Percentiles rank a stretch among this genome's conserved stretches.
Conservation (phyloP, 768 basidiomycete genomes). For the Leucogyrophana mollusca region DNA sequence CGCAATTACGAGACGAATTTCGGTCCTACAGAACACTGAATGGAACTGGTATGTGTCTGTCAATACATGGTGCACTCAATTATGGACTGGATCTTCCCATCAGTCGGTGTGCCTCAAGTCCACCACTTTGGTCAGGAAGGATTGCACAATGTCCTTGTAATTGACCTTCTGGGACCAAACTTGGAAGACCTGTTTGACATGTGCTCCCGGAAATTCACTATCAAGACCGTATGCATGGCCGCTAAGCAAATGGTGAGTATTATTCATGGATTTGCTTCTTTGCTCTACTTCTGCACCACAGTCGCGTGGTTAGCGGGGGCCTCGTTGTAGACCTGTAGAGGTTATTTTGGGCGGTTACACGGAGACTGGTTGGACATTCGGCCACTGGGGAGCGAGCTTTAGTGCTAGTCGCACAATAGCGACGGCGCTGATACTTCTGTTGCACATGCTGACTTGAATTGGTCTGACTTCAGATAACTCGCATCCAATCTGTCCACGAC, state of each 20-base stretch:
- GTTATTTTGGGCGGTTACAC: too few relatives aligned
- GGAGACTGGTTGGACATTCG: too few relatives aligned
- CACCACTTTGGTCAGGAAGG: conserved; percentile 99
- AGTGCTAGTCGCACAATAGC: too few relatives aligned
- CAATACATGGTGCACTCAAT: conserved; percentile 3
- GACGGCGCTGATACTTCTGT: too few relatives aligned
- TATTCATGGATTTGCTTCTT: neutral
- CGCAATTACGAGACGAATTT: conserved; percentile 96
- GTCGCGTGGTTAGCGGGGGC: too few relatives aligned
- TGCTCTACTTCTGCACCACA: too few relatives aligned
- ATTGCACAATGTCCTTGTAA: conserved; percentile 92
- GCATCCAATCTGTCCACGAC: conserved; percentile 96
- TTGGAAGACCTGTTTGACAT: conserved; percentile 98
- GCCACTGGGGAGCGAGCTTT: too few relatives aligned
- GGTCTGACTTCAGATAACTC: conserved; percentile 91
- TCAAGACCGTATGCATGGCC: conserved; percentile 99
- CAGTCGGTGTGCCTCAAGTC: conserved; percentile 96
- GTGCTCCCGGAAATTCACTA: conserved; percentile 96
- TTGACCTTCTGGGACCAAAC: conserved; percentile 96
- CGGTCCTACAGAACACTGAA: conserved; percentile 94
- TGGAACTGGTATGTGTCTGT: conserved; percentile 68
- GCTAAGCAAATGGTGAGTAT: conserved; percentile 94
- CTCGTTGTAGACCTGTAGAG: too few relatives aligned
- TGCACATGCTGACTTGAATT: too few relatives aligned
- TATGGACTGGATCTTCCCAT: conserved; percentile 11